These are phyloP conservation scores for Mollisia scopiformis DNA, from an alignment of 2,329 filamentous ascomycete genomes.

Conservation along the genomic window DNA sequence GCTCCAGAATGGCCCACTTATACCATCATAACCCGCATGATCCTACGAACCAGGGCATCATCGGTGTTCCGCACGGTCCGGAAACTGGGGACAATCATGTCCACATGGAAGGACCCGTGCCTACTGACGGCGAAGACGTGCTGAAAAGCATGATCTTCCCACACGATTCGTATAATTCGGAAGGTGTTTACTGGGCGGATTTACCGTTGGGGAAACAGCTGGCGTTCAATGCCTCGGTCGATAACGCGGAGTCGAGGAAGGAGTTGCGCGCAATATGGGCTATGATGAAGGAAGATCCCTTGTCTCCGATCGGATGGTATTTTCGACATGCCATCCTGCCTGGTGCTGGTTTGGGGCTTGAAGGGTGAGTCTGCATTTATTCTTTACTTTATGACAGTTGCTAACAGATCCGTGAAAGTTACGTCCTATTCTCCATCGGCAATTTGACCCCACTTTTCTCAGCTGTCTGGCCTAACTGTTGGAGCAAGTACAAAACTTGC, in stretches of 20 bases:
- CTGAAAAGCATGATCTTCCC: constrained; percentile 82
- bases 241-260: constrained; percentile 67
- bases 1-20: constrained; percentile 27
- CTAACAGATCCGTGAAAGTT: constrained; percentile 51
- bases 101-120: constrained; percentile 15
- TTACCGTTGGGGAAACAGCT: constrained; percentile 70
- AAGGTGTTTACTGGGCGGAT: constrained; percentile 94
- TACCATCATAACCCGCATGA: constrained; percentile 31
- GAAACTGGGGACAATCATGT: constrained; percentile 36
- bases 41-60: constrained; percentile 29
- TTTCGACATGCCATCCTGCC: constrained; percentile 90
- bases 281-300: constrained; percentile 86
- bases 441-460: constrained; percentile 85
- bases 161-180: constrained; percentile 81
- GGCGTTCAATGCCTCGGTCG: constrained; percentile 75
- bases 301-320: constrained; percentile 84
- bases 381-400: not conserved
- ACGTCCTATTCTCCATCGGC: constrained; percentile 95
- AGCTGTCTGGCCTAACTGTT: constrained; percentile 77
- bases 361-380: constrained; percentile 58
- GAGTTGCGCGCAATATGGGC: constrained; percentile 70
- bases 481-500: constrained; percentile 68
- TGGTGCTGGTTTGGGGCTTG: constrained; percentile 86
- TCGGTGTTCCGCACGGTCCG: constrained; percentile 34
- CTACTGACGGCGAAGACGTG: constrained; percentile 42